A percentile compares a stretch with the other conserved stretches of the same genome.
Conservation (phyloP, 345 rosid species). For the Lagerstroemia speciosa region DNA sequence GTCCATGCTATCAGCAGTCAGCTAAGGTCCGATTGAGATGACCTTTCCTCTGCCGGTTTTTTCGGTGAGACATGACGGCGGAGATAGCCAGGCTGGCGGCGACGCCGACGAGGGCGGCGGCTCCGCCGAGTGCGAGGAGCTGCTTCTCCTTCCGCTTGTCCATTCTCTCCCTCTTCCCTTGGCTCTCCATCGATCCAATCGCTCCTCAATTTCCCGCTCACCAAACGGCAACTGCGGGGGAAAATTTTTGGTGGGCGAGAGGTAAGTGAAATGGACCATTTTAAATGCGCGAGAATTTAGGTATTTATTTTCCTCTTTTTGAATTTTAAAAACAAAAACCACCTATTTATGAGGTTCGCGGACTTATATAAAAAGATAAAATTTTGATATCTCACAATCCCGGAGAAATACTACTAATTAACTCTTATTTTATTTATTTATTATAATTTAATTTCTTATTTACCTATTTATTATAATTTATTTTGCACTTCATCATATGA, state of each 20-base stretch:
- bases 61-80: constrained; percentile 47
- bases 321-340: too few species aligned
- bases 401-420: too few species aligned
- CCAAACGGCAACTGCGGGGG: constrained; percentile 32
- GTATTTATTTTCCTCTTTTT: neutral
- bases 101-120: constrained; percentile 57
- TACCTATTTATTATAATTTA: too few species aligned
- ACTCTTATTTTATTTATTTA: too few species aligned
- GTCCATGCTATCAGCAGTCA: neutral
- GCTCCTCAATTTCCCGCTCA: constrained; percentile 3
- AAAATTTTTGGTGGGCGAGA: constrained; percentile 9
- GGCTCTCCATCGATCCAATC: constrained; percentile 6
- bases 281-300: neutral
- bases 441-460: too few species aligned
- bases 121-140: constrained; percentile 59
- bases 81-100: constrained; percentile 55
- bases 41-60: constrained; percentile 54
- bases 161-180: constrained; percentile 26
- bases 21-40: neutral
- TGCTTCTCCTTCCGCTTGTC: constrained; percentile 26
- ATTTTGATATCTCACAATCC: too few species aligned
- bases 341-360: too few species aligned
- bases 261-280: neutral
- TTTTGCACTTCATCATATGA: too few species aligned
- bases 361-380: too few species aligned